Base-by-base conservation (phyloP, 148 eudicot species). In the Vaccinium vitisidaea region DNA sequence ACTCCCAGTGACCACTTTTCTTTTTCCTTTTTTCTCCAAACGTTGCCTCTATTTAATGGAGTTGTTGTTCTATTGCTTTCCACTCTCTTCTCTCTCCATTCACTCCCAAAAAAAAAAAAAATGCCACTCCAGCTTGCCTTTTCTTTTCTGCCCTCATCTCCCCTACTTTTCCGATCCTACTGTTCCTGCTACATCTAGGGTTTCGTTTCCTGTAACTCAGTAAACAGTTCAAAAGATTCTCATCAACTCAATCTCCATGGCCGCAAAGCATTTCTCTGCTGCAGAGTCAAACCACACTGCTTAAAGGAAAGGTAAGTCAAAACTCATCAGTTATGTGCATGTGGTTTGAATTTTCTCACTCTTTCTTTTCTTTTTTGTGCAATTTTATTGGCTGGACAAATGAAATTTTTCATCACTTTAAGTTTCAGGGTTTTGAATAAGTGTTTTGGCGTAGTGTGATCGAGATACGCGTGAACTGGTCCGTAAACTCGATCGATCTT, bases 171-270 rank as follows among this genome's bases (percentile, higher is more conserved):
- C 71, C 39, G 67, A 52, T 52, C 46, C 46, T 43, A 82, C 79
- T 70, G 79, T 70, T 52, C 53, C 77, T 67, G 12, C 84, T 83
- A 53, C 69, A 1, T 74, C 84, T 83, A 83, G 84, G 84, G 79
- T 83, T 83, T 82, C 15, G n/a, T 70, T 49, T 50, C 19, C 74
- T 81, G 58, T 3, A 80, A 59, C 54, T 6, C 39, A 81, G 46
- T 48, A 0, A 71, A 69, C 39, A 61, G 53, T 82, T 14, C 78
- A 3, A 32, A 52, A 73, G 59, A 46, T 50, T 82, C 78, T 18
- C 75, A 61, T 16, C 77, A 10, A 25, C 74, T 4, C 5, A 0
- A 65, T 49, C 25, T 50, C 76, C 30, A 69, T 70, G 59, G 49
- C 63, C 3, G 18, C 84, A 27, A 12, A 21, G 3, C 21, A 32